phyloP scores from a whole-genome alignment of 2,329 filamentous ascomycete genomes.

The Chrysosporium keratinophilum region DNA sequence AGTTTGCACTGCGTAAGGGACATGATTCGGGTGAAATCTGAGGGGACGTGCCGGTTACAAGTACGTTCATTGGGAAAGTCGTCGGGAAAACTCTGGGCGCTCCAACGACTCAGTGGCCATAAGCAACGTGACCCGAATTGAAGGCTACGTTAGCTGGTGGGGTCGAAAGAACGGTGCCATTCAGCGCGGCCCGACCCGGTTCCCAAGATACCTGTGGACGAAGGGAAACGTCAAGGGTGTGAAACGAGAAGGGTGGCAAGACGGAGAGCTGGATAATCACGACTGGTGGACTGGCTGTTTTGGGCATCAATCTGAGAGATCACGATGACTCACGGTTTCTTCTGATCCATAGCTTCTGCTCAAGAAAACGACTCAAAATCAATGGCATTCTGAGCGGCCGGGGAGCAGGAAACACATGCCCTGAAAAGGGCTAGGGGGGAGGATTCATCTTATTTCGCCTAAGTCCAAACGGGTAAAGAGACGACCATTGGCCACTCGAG shows the following conservation, averaged over 20 bases:
- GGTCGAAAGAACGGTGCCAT: slow-evolving; percentile 2
- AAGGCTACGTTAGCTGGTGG: slow-evolving; percentile 7
- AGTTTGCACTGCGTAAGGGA: background rate
- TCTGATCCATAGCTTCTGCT: slow-evolving; percentile 1
- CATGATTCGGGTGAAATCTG: slow-evolving; percentile 5
- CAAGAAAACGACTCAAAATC: background rate
- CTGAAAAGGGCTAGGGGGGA: background rate
- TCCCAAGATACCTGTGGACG: slow-evolving; percentile 7
- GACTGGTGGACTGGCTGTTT: slow-evolving; percentile 8
- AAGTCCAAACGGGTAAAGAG: background rate
- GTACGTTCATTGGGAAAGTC: slow-evolving; percentile 9
- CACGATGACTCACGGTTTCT: slow-evolving; percentile 5
- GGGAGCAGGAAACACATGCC: background rate
- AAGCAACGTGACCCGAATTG: slow-evolving; percentile 6
- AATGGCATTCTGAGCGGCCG: background rate
- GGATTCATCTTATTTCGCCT: background rate
- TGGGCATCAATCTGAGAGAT: slow-evolving; percentile 17
- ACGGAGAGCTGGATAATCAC: slow-evolving; percentile 5
- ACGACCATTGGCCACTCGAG: background rate
- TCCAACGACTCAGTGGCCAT: slow-evolving; percentile 6
- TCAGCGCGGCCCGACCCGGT: slow-evolving; percentile 15
- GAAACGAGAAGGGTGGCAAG: slow-evolving; percentile 10
- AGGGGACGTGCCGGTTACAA: slow-evolving; percentile 4
- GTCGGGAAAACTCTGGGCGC: slow-evolving; percentile 7
- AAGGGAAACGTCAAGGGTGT: slow-evolving; percentile 10